Evolutionary conservation across 768 basidiomycete species (phyloP).

Genomic region (Mycena galericulata): DNA sequence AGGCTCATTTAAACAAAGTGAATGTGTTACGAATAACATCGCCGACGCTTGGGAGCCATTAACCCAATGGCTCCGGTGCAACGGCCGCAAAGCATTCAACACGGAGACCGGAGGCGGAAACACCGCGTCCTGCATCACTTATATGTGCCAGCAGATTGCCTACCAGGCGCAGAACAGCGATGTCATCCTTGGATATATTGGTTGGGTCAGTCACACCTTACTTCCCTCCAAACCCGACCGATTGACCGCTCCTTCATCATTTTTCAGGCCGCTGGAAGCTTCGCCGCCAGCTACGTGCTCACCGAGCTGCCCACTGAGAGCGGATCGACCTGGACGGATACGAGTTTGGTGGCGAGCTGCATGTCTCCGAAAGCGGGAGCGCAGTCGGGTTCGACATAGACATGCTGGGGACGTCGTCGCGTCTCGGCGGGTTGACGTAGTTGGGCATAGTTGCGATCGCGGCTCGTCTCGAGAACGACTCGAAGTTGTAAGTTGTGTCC

Average conservation of each 20-base stretch:
- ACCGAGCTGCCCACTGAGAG: constrained; percentile 46
- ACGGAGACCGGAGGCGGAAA: constrained; percentile 74
- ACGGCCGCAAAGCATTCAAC: constrained; percentile 66
- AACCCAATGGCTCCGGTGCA: constrained; percentile 59
- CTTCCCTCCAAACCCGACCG: too few species aligned
- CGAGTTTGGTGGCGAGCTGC: constrained; percentile 50
- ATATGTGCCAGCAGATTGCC: constrained; percentile 58
- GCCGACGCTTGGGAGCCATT: constrained; percentile 58
- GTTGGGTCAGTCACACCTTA: constrained; percentile 60
- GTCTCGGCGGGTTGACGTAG: too few species aligned
- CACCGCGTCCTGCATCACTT: constrained; percentile 57
- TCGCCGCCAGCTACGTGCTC: constrained; percentile 54
- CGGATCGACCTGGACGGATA: constrained; percentile 54
- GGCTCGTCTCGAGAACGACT: too few species aligned
- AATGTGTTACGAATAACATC: constrained; percentile 69
- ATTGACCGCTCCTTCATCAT: not conserved
- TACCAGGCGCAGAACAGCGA: constrained; percentile 62
- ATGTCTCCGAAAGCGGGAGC: constrained; percentile 41
- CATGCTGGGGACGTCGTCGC: too few species aligned
- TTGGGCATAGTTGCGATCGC: too few species aligned
- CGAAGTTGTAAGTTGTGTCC: too few species aligned
- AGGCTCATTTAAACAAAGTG: too few species aligned
- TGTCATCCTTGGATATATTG: constrained; percentile 65
- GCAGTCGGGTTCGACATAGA: constrained; percentile 25
- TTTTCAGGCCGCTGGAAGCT: constrained; percentile 59